A percentile compares a stretch with the other conserved stretches of the same genome.
phyloP scores from a whole-genome alignment of 2,329 filamentous ascomycete genomes.

The Balansia obtecta region DNA sequence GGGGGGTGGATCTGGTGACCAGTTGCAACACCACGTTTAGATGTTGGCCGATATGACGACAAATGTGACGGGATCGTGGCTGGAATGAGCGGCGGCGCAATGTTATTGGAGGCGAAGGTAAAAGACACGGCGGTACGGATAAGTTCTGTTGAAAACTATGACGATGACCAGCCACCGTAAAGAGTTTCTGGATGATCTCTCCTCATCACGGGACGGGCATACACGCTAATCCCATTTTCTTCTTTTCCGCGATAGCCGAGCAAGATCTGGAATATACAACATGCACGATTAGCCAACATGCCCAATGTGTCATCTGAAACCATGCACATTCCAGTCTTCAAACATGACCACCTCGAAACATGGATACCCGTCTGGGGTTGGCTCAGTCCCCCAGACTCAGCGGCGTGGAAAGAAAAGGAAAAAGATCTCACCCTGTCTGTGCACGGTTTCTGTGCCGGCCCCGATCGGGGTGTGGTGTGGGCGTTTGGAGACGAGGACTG shows the following conservation, averaged over 20 bases:
- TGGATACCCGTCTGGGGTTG: neutral
- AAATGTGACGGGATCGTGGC: neutral
- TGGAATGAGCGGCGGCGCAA: neutral
- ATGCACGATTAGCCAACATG: neutral
- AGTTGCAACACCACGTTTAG: neutral
- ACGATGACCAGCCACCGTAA: neutral
- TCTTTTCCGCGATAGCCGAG: neutral
- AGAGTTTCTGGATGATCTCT: neutral
- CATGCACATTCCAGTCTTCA: neutral
- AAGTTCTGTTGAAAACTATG: neutral
- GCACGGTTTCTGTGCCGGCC: no score
- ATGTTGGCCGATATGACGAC: neutral
- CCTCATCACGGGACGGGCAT: no score
- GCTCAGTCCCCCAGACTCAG: no score
- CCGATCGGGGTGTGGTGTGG: no score
- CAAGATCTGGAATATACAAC: neutral
- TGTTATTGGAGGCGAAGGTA: neutral
- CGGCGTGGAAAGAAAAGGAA: no score
- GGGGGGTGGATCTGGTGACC: no score
- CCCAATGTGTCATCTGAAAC: neutral
- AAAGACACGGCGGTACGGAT: no score
- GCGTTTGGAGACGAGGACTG: no score
- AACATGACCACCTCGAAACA: neutral
- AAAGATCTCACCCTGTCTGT: no score
- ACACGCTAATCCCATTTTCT: neutral